phyloP scores from a whole-genome alignment of 2,329 filamentous ascomycete genomes.

The Fusarium irregulare region DNA sequence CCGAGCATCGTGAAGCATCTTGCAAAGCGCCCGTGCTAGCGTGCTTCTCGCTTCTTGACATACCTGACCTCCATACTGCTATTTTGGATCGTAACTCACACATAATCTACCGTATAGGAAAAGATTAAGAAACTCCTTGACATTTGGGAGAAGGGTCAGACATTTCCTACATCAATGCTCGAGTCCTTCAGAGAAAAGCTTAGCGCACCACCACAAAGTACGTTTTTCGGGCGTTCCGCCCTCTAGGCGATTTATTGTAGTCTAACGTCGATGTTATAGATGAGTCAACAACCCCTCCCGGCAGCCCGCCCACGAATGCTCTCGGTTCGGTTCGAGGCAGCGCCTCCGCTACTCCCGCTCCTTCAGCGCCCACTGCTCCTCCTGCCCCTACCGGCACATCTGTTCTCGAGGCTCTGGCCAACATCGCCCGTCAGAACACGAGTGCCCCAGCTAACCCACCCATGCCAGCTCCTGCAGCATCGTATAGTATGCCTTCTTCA shows the following conservation, averaged over 20 bases:
- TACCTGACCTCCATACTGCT: conserved; percentile 9
- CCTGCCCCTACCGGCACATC: conserved; percentile 62
- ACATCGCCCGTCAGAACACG: conserved; percentile 81
- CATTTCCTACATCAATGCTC: conserved; percentile 85
- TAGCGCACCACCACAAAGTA: conserved; percentile 73
- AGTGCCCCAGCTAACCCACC: conserved; percentile 56
- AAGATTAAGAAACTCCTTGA: conserved; percentile 94
- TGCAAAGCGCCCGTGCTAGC: conserved; percentile 19
- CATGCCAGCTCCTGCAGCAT: conserved; percentile 56
- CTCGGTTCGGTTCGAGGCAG: conserved; percentile 54
- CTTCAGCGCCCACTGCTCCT: conserved; percentile 51
- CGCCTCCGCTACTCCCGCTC: conserved; percentile 30
- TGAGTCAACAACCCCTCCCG: conserved; percentile 77
- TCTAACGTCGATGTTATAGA: conserved; percentile 57
- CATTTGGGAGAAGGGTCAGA: conserved; percentile 97
- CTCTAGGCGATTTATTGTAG: not conserved
- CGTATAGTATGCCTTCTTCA: conserved; percentile 53
- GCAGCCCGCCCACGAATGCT: conserved; percentile 65
- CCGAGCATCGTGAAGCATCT: conserved; percentile 24
- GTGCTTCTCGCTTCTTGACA: too few relatives aligned
- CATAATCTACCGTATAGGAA: conserved; percentile 72
- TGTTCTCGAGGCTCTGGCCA: conserved; percentile 82
- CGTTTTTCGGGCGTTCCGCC: conserved; percentile 51
- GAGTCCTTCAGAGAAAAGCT: conserved; percentile 85
- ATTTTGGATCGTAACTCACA: conserved; percentile 54